Percentiles rank a stretch among this genome's conserved stretches.
Conservation (phyloP, 2,329 filamentous ascomycete genomes). For the Colletotrichum echinochloae region DNA sequence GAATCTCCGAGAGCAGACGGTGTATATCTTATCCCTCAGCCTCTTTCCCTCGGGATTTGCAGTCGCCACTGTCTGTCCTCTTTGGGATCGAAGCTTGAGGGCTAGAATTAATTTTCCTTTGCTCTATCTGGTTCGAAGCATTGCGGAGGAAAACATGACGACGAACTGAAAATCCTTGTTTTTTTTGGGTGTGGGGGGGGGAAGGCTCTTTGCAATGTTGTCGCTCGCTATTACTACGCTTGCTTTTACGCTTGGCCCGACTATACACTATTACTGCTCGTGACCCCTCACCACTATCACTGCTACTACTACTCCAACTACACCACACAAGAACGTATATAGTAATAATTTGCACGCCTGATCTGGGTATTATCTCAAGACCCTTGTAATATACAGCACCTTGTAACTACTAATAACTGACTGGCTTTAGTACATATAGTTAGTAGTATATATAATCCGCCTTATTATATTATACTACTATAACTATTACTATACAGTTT, state of each 20-base stretch:
- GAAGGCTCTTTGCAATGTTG: background rate
- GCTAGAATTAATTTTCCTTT: slow-evolving; percentile 31
- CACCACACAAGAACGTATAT: slow-evolving; percentile 39
- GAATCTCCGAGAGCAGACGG: slow-evolving; percentile 15
- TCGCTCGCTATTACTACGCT: slow-evolving; percentile 17
- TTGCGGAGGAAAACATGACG: slow-evolving; percentile 28
- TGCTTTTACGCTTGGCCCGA: slow-evolving; percentile 11
- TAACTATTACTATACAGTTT: too few species aligned
- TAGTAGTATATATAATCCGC: too few species aligned
- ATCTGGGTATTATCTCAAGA: slow-evolving; percentile 1
- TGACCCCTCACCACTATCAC: background rate
- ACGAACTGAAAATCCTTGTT: slow-evolving; percentile 21
- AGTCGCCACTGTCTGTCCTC: background rate
- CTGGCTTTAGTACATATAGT: too few species aligned
- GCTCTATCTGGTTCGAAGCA: slow-evolving; percentile 28
- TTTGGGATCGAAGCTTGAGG: background rate
- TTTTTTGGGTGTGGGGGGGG: background rate
- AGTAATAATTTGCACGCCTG: slow-evolving; percentile 42
- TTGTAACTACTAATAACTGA: too few species aligned
- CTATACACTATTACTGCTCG: background rate
- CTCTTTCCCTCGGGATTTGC: background rate
- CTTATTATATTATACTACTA: too few species aligned
- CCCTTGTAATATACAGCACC: too few species aligned
- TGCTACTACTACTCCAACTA: background rate
- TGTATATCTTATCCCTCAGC: slow-evolving; percentile 3